Base-by-base conservation (phyloP, 2,329 filamentous ascomycete genomes). In the Sarocladium brachiariae region DNA sequence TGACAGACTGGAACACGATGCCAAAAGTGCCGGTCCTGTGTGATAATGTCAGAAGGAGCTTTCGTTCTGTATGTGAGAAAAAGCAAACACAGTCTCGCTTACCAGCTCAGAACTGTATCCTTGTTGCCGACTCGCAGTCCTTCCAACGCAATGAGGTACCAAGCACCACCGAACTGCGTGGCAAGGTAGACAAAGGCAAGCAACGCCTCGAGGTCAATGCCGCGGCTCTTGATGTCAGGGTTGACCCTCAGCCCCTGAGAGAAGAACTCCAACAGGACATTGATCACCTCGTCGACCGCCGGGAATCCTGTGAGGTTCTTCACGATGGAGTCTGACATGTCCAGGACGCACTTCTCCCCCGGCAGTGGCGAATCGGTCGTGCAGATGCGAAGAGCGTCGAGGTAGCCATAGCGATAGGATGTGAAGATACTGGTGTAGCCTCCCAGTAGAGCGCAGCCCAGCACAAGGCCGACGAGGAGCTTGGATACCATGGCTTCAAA, bases 231-330 rank as follows among this genome's bases (percentile, higher is more conserved):
- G 13, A 21, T 18, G 21, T 43, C 24, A n/a, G 48, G 21, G 14
- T 24, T 18, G 49, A 13, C 27, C 18, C 23, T 18, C 11, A 51
- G 25, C 8, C 51, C 51, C 19, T 41, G 31, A 23, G 46, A 33
- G 25, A 53, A 53, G 43, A 53, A 53, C 49, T 53, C 52, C 9
- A 53, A 24, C 4, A 53, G 43, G 10, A 53, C n/a, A 24, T 21
- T 37, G 21, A 53, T 14, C 4, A 23, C 13, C 6, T 27, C 31
- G 27, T 53, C 52, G 5, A 53, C 11, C 4, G 8, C 10, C n/a
- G 23, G 23, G 21, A 51, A 23, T 13, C 37, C 34, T 6, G 49
- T 50, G 16, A 50, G 23, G 33, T 19, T 18, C 19, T 18, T 10
- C 13, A 23, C 25, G 11, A 47, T 9, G 7, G 51, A 39, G 23